These are phyloP conservation scores for Diplodia scrobiculata DNA, from an alignment of 2,329 filamentous ascomycete species.

Conservation along the genomic window DNA sequence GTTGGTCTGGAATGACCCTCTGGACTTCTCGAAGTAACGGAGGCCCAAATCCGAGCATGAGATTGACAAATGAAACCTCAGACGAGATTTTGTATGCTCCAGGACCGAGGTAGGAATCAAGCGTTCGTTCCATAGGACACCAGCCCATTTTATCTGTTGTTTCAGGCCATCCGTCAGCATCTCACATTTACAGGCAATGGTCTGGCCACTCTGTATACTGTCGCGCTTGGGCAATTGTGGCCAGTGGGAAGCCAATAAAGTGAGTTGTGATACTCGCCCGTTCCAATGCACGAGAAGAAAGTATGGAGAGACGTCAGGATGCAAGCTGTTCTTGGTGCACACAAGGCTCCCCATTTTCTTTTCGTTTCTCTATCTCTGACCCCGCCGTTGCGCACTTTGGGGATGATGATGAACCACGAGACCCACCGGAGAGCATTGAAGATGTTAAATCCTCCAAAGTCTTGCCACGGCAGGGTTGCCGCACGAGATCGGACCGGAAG, in stretches of 20 bases:
- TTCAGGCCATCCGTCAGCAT: conserved; percentile 8
- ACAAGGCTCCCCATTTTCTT: neutral
- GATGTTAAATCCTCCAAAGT: conserved; percentile 18
- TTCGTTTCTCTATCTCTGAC: neutral
- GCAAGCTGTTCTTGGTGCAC: neutral
- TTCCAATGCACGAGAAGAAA: neutral
- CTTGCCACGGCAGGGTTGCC: conserved; percentile 43
- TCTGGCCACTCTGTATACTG: neutral
- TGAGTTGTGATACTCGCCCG: neutral
- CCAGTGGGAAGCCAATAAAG: neutral
- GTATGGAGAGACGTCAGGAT: neutral
- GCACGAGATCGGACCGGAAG: conserved; percentile 43
- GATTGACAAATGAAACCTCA: conserved; percentile 37
- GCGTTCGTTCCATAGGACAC: conserved; percentile 41
- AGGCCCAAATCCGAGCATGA: conserved; percentile 43
- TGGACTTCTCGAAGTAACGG: conserved; percentile 37
- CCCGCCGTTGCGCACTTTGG: neutral
- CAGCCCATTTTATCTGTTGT: conserved; percentile 38
- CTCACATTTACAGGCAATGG: neutral
- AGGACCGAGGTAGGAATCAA: conserved; percentile 36
- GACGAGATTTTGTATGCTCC: conserved; percentile 32
- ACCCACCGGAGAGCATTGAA: conserved; percentile 23
- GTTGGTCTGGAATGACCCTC: conserved; percentile 33
- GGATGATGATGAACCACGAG: conserved; percentile 14
- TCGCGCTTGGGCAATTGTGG: conserved; percentile 3